phyloP scores from a whole-genome alignment of 108 stramenopile genomes.

The Cyclotella cryptica region DNA sequence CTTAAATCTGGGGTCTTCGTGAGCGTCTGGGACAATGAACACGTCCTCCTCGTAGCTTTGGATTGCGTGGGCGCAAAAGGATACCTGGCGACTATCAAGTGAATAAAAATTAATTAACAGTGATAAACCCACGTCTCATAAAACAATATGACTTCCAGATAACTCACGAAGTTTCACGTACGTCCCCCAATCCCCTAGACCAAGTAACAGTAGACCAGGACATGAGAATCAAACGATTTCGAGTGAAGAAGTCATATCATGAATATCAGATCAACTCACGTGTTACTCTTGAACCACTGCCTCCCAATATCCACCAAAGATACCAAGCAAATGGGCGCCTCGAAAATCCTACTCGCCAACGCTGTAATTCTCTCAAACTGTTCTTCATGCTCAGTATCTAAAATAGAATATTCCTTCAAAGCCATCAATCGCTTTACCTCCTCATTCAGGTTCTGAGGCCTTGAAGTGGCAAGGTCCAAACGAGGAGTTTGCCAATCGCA shows the following conservation, averaged over 20 bases:
- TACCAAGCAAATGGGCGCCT: slow-evolving; percentile 77
- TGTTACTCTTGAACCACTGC: slow-evolving; percentile 84
- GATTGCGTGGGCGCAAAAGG: slow-evolving; percentile 89
- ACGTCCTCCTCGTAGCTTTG: slow-evolving; percentile 48
- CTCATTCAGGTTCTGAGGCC: slow-evolving; percentile 55
- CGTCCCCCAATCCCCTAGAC: slow-evolving; percentile 62
- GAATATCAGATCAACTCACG: slow-evolving; percentile 24
- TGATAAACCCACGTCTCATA: too few relatives aligned
- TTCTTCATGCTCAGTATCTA: slow-evolving; percentile 69
- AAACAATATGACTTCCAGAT: too few relatives aligned
- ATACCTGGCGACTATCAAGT: slow-evolving; percentile 52
- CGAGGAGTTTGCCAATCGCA: slow-evolving; percentile 50
- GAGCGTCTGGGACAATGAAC: slow-evolving; percentile 75
- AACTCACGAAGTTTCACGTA: slow-evolving; percentile 72
- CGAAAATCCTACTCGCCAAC: slow-evolving; percentile 66
- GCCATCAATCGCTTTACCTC: slow-evolving; percentile 70
- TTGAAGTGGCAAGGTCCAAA: slow-evolving; percentile 22
- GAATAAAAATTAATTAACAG: not conserved
- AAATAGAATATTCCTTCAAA: slow-evolving; percentile 67
- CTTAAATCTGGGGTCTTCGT: slow-evolving; percentile 69
- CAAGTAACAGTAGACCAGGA: too few relatives aligned
- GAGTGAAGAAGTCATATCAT: too few relatives aligned
- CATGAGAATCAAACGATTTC: too few relatives aligned
- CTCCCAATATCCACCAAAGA: slow-evolving; percentile 73
- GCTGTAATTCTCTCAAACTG: slow-evolving; percentile 69